Conservation (phyloP, 2,329 filamentous ascomycete species). For the Cryphonectria nitschkei region DNA sequence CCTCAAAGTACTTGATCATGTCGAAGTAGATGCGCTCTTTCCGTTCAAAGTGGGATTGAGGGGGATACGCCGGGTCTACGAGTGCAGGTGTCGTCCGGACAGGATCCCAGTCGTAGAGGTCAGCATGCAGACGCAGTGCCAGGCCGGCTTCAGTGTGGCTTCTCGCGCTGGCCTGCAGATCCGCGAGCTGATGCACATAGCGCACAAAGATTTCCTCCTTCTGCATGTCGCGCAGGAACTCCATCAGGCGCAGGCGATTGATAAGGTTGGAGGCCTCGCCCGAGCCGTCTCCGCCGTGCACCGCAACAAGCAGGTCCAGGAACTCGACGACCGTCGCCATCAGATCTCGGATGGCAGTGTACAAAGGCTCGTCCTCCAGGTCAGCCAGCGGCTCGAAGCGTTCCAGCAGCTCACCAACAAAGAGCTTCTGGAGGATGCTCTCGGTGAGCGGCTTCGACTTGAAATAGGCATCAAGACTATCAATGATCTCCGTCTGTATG, state of each 20-base stretch:
- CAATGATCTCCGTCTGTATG: conserved; percentile 95
- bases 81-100: conserved; percentile 67
- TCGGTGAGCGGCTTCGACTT: conserved; percentile 87
- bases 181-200: conserved; percentile 89
- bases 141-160: conserved; percentile 89
- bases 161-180: conserved; percentile 72
- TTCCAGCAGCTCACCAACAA: conserved; percentile 81
- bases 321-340: conserved; percentile 88
- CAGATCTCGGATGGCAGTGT: conserved; percentile 75
- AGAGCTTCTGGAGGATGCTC: conserved; percentile 88
- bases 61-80: conserved; percentile 74
- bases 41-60: conserved; percentile 86
- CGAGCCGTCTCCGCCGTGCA: conserved; percentile 74
- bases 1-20: conserved; percentile 94
- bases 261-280: conserved; percentile 83
- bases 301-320: conserved; percentile 85
- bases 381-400: conserved; percentile 75
- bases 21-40: conserved; percentile 92
- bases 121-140: conserved; percentile 86
- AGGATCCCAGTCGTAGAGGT: conserved; percentile 90
- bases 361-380: conserved; percentile 72
- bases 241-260: conserved; percentile 89
- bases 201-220: conserved; percentile 96
- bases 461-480: conserved; percentile 87
- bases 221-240: conserved; percentile 94